A percentile compares a stretch with the other conserved stretches of the same genome.
phyloP scores from a whole-genome alignment of 345 rosid species.

The Gossypium anomalum region DNA sequence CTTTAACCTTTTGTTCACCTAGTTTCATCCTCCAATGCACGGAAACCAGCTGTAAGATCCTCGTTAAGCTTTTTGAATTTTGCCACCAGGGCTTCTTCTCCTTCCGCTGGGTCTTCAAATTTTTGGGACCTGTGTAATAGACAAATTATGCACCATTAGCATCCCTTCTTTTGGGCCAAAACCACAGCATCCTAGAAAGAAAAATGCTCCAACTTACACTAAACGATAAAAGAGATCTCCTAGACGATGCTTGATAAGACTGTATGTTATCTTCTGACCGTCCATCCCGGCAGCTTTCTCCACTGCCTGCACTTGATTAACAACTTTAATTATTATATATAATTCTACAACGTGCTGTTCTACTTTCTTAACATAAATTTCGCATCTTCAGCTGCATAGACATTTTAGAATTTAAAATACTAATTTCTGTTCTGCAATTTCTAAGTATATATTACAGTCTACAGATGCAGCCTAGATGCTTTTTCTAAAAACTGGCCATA shows the following conservation, averaged over 20 bases:
- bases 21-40: slow-evolving; percentile 89
- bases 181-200: too few species aligned
- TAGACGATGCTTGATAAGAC: slow-evolving; percentile 86
- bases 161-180: neutral
- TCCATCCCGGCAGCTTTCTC: slow-evolving; percentile 99
- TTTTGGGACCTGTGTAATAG: slow-evolving; percentile 75
- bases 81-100: slow-evolving; percentile 76
- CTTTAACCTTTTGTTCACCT: slow-evolving; percentile 44
- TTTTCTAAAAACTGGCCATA: neutral
- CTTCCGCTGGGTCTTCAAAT: slow-evolving; percentile 99
- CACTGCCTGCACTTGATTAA: slow-evolving; percentile 58
- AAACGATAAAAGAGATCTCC: slow-evolving; percentile 95
- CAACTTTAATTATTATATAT: neutral
- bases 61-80: slow-evolving; percentile 83
- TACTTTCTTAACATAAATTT: neutral
- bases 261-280: slow-evolving; percentile 92
- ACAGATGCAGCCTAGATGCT: neutral
- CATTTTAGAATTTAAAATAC: neutral
- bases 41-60: slow-evolving; percentile 91
- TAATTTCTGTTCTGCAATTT: neutral
- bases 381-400: neutral
- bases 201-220: slow-evolving; percentile 51
- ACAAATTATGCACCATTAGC: slow-evolving; percentile 4
- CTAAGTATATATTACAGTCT: neutral
- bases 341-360: neutral